Percentiles rank a stretch among this genome's conserved stretches.
Evolutionary conservation across 2,329 filamentous ascomycete species (phyloP).

Genomic region (Paramyrothecium sp.): DNA sequence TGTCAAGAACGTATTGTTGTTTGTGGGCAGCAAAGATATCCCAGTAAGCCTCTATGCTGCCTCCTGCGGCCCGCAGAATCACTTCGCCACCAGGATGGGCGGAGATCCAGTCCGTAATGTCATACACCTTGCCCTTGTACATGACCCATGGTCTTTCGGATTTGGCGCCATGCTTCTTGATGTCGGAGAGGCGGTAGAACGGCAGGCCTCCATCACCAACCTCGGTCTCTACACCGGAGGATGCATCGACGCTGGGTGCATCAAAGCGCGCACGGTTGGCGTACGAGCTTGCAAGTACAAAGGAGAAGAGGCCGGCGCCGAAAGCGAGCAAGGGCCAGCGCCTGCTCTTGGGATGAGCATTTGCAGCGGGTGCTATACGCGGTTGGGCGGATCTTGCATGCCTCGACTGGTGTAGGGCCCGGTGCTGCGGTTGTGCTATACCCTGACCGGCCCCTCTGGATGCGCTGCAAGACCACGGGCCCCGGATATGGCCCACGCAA

Average conservation of each 20-base stretch:
- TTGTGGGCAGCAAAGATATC: conserved; percentile 52
- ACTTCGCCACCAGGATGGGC: conserved; percentile 50
- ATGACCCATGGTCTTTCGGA: conserved; percentile 45
- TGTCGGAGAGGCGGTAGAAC: conserved; percentile 26
- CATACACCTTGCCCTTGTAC: conserved; percentile 44
- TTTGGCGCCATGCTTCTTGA: conserved; percentile 31
- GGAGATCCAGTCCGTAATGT: conserved; percentile 50
- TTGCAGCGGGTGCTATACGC: no score
- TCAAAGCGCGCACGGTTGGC: neutral
- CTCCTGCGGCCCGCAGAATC: conserved; percentile 47
- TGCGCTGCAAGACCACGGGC: no score
- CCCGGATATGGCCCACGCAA: neutral
- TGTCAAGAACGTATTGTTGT: conserved; percentile 45
- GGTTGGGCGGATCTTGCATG: no score
- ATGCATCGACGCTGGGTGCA: neutral
- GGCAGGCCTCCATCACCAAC: neutral
- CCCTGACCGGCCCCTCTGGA: no score
- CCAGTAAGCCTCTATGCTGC: conserved; percentile 50
- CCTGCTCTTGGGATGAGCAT: no score
- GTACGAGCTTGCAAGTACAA: neutral
- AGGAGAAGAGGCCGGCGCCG: neutral
- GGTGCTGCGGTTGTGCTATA: no score
- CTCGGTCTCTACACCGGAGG: neutral
- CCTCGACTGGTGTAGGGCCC: no score
- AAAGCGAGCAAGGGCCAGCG: neutral